These are phyloP conservation scores for Boletus mariae DNA, from an alignment of 1,284 basidiomycete species.

Conservation along the genomic window DNA sequence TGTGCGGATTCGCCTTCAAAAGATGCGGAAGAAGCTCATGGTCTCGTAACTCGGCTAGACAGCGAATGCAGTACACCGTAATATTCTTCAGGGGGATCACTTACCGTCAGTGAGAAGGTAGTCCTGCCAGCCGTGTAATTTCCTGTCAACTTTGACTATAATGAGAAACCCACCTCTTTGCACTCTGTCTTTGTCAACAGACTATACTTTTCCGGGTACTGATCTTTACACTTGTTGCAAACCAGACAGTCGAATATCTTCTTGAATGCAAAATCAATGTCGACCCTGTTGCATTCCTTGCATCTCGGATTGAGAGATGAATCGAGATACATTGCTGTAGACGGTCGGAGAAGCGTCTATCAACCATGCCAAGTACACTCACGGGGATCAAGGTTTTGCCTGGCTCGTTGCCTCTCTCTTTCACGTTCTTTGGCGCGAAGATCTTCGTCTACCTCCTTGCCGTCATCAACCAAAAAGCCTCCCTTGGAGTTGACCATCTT, in stretches of 20 bases:
- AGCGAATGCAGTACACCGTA: conserved; percentile 1
- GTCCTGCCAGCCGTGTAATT: conserved; percentile 43
- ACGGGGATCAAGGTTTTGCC: conserved; percentile 72
- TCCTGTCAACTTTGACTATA: not conserved
- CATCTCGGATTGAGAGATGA: conserved; percentile 76
- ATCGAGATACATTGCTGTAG: conserved; percentile 64
- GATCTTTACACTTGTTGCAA: conserved; percentile 87
- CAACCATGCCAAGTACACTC: conserved; percentile 31
- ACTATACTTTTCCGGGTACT: conserved; percentile 88
- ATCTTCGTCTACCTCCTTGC: conserved; percentile 69
- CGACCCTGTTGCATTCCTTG: conserved; percentile 74
- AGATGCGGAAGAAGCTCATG: conserved; percentile 91
- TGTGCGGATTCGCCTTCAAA: conserved; percentile 95
- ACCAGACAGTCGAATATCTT: conserved; percentile 83
- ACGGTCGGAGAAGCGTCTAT: not conserved
- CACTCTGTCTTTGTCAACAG: conserved; percentile 98
- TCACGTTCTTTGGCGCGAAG: conserved; percentile 70
- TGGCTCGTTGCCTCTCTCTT: conserved; percentile 64
- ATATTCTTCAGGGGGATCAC: conserved; percentile 22
- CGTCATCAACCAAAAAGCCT: conserved; percentile 86
- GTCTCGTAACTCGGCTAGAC: conserved; percentile 85
- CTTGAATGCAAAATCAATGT: conserved; percentile 80
- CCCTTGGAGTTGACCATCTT: conserved; percentile 96
- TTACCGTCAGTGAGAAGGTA: conserved; percentile 86
- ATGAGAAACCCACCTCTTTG: conserved; percentile 66